Conservation (phyloP, 208 protist genomes). For the Crithidia expoeki region DNA sequence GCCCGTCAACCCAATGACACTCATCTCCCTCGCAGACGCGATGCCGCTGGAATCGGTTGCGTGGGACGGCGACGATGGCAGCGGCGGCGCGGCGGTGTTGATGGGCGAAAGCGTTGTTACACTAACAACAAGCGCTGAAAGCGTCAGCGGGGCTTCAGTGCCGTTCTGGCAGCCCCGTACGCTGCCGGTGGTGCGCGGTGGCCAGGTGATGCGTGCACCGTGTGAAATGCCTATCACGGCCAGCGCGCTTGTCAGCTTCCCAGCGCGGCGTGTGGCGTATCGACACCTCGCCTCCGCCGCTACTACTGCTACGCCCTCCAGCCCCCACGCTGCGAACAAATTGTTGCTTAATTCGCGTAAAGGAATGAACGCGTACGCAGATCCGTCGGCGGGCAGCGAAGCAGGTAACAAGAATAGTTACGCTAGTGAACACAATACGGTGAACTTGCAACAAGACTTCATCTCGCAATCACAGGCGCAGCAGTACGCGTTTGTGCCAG, state of each 20-base stretch:
- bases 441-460: conserved; percentile 39
- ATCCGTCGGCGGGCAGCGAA: background rate
- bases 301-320: background rate
- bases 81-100: conserved; percentile 4
- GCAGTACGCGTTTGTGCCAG: conserved; percentile 32
- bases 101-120: conserved; percentile 1
- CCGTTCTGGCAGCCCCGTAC: conserved; percentile 25
- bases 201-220: conserved; percentile 11
- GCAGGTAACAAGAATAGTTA: too few species aligned
- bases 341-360: background rate
- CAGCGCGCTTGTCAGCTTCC: conserved; percentile 24
- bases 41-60: conserved; percentile 28
- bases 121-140: background rate
- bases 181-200: conserved; percentile 21
- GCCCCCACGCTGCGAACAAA: too few species aligned
- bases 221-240: conserved; percentile 14
- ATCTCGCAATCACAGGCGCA: conserved; percentile 20
- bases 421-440: background rate
- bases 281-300: conserved; percentile 5
- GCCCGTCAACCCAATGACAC: conserved; percentile 7
- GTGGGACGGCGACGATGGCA: conserved; percentile 12
- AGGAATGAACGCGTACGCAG: background rate
- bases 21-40: conserved; percentile 15
- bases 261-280: conserved; percentile 18
- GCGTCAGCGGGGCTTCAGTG: background rate